Conservation (phyloP, 139 green algal genomes). For the Pseudopediastrum boryanum region DNA sequence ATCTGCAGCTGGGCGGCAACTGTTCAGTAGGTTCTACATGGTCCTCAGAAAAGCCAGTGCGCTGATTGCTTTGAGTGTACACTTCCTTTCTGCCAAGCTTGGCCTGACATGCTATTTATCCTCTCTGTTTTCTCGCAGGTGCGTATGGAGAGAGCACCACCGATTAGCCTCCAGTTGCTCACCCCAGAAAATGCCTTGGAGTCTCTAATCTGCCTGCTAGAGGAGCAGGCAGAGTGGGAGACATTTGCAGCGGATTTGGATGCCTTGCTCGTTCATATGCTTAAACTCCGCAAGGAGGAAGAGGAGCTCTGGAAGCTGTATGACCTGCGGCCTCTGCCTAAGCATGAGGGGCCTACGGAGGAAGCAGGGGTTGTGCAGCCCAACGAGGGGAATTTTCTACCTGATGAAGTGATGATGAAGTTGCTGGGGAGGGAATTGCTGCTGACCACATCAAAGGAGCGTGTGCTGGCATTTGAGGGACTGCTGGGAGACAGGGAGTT, state of each 20-base stretch:
- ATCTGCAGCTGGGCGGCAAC: too few species aligned
- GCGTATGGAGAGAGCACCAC: constrained; percentile 73
- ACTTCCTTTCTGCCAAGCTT: too few species aligned
- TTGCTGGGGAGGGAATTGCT: constrained; percentile 79
- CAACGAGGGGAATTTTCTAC: constrained; percentile 25
- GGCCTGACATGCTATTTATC: too few species aligned
- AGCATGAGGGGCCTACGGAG: too few species aligned
- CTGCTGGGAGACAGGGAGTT: constrained; percentile 53
- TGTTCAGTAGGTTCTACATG: too few species aligned
- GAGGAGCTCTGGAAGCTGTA: constrained; percentile 58
- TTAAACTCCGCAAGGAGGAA: constrained; percentile 65
- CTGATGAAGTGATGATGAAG: constrained; percentile 65
- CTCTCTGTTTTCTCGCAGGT: too few species aligned
- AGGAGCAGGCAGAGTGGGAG: constrained; percentile 72
- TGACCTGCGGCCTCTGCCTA: constrained; percentile 47
- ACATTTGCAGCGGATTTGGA: constrained; percentile 49
- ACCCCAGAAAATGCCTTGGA: constrained; percentile 44
- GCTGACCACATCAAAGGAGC: constrained; percentile 83
- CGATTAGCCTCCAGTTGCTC: constrained; percentile 52
- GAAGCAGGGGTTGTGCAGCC: neutral
- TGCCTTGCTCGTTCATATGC: constrained; percentile 73
- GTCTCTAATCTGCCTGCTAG: constrained; percentile 53
- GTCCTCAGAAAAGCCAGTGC: too few species aligned
- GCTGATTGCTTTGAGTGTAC: too few species aligned
- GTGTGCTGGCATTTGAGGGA: constrained; percentile 72